Evolutionary conservation across 2,329 filamentous ascomycete genomes (phyloP), one percentile per base, ranked within the genome.

Genomic region (Pyrenophora graminea): DNA sequence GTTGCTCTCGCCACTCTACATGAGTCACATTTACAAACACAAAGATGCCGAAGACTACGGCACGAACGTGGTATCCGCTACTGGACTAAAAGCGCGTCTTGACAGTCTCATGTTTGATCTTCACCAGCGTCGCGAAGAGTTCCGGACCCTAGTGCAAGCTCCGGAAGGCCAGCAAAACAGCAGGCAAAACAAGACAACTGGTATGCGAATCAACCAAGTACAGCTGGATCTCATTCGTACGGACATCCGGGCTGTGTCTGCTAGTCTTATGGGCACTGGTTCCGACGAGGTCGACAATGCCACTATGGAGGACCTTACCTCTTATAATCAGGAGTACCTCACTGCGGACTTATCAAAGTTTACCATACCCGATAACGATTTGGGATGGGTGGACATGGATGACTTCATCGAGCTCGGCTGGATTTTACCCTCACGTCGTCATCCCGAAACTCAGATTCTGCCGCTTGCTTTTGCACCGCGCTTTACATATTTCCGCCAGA

Each of bases 321-420:
- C 78, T 4, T 82, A 81, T 54, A 81, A 85, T 50, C 67, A 71
- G 45, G 78, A 82, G 23, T 75, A 79, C 34, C 69, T 76, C 3
- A 71, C 78, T 2, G 75, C 78, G 19, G 84, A 87, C 69, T 79
- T 96, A 42, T 96, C 92, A 0, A 87, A 88, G 45, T 99, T 99
- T 69, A 93, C 87, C 0, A 99, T 99, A 42, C 93, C 94, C 0
- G 94, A 99, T 70, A 90, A 95, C 47, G 94, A 99, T 67, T 86
- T 91, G 61, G 91, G 88, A 48, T 99, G 94, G 94, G 92, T 99
- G 56, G 94, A 99, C 67, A 97, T 99, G 91, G 94, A 99, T 69
- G 94, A 99, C 70, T 99, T 99, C 74, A 92, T 99, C 25, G 94
- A 99, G 72, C 78, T 99, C 18, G 95, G 97, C 70, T 97, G 93